phyloP scores from a whole-genome alignment of 176 grass and related monocot species.

The Ampelocalamus luodianensis region DNA sequence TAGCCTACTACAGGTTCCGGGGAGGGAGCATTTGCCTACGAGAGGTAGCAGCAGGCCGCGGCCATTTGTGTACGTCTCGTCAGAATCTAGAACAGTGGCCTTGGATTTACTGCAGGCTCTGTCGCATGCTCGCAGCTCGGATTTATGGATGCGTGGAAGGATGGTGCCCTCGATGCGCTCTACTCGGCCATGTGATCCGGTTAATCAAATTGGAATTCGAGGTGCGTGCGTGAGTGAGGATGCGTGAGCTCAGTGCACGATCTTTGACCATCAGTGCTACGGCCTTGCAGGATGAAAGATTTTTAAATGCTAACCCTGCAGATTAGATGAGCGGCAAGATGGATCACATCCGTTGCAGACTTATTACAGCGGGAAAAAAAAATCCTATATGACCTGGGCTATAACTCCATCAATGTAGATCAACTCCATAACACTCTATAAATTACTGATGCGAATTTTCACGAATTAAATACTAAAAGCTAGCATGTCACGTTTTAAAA shows the following conservation, averaged over 20 bases:
- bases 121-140: background rate
- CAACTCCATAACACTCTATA: no score
- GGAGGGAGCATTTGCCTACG: background rate
- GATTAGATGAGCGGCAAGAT: background rate
- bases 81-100: constrained; percentile 49
- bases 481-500: no score
- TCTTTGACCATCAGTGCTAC: constrained; percentile 24
- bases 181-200: background rate
- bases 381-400: no score
- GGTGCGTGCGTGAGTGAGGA: background rate
- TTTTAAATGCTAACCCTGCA: constrained; percentile 12
- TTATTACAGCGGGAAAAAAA: background rate
- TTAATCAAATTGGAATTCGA: background rate
- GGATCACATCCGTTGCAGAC: background rate
- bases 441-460: no score
- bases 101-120: background rate
- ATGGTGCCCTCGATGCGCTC: constrained; percentile 29
- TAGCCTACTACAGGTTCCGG: no score
- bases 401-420: no score
- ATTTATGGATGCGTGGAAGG: no score
- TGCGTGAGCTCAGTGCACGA: background rate
- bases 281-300: background rate
- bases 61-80: constrained; percentile 6
- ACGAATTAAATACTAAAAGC: no score
- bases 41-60: background rate